Conservation (phyloP, 2,329 filamentous ascomycete genomes). For the Pseudogymnoascus sp. region DNA sequence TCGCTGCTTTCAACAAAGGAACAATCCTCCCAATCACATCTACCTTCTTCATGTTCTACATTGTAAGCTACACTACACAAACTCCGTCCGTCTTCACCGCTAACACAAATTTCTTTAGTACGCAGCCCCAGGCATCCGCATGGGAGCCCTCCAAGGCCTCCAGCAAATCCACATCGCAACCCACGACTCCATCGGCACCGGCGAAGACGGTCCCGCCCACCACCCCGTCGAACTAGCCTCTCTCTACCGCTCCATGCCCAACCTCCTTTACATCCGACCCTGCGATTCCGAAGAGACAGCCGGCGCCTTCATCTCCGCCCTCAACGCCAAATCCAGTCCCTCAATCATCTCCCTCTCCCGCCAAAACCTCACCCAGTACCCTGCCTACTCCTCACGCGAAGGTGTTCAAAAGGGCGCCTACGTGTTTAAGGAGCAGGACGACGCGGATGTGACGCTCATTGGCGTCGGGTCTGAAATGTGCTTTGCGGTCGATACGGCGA, state of each 20-base stretch:
- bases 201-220: slow-evolving; percentile 50
- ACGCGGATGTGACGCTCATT: slow-evolving; percentile 40
- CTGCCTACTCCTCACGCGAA: slow-evolving; percentile 34
- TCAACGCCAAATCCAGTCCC: slow-evolving; percentile 37
- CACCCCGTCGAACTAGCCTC: slow-evolving; percentile 34
- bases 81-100: neutral
- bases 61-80: slow-evolving; percentile 18
- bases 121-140: slow-evolving; percentile 52
- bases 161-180: slow-evolving; percentile 55
- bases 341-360: slow-evolving; percentile 44
- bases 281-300: slow-evolving; percentile 51
- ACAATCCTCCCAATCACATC: slow-evolving; percentile 53
- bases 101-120: slow-evolving; percentile 28
- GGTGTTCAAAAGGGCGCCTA: slow-evolving; percentile 41
- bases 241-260: slow-evolving; percentile 57
- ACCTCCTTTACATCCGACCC: slow-evolving; percentile 54
- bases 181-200: slow-evolving; percentile 54
- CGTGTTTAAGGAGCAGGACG: slow-evolving; percentile 38
- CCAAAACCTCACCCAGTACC: slow-evolving; percentile 37
- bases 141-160: slow-evolving; percentile 51
- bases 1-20: slow-evolving; percentile 50
- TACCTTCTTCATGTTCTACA: slow-evolving; percentile 59
- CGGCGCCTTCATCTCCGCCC: slow-evolving; percentile 46
- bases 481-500: slow-evolving; percentile 38
- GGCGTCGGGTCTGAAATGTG: slow-evolving; percentile 34